Percentiles rank a stretch among this genome's conserved stretches.
Conservation (phyloP, 495 filamentous ascomycete genomes). For the Penicillium atrosanguineum region DNA sequence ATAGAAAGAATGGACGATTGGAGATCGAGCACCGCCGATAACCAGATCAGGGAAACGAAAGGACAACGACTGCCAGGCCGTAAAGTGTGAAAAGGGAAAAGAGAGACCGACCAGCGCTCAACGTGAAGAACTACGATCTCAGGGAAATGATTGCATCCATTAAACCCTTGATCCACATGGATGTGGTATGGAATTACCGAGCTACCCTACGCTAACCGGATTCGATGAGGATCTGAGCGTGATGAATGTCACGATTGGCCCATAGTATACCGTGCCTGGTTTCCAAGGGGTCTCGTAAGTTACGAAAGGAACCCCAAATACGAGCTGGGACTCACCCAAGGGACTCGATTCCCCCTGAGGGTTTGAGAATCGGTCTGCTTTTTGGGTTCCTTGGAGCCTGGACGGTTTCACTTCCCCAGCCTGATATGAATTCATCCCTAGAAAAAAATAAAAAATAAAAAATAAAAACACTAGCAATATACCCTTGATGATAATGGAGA, state of each 20-base stretch:
- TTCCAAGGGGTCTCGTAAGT: not conserved
- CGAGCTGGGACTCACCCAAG: not conserved
- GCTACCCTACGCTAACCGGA: not conserved
- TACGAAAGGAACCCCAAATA: constrained; percentile 9
- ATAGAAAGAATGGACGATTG: constrained; percentile 33
- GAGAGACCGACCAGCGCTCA: not conserved
- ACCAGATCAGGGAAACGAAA: constrained; percentile 26
- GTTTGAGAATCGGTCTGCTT: not conserved
- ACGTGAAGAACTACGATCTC: not conserved
- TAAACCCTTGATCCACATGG: constrained; percentile 13
- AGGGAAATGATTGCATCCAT: not conserved
- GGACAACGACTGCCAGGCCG: constrained; percentile 33
- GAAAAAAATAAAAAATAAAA: too few relatives aligned
- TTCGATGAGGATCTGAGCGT: constrained; percentile 3
- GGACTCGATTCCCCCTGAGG: too few relatives aligned
- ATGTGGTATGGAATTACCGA: not conserved
- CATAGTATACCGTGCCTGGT: constrained; percentile 18
- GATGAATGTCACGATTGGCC: not conserved
- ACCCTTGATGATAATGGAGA: not conserved
- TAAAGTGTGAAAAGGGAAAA: constrained; percentile 7
- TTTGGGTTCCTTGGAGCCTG: not conserved
- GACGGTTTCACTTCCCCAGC: too few relatives aligned
- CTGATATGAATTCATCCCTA: too few relatives aligned
- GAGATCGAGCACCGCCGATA: constrained; percentile 25
- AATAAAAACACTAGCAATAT: not conserved